Base-by-base conservation (phyloP, 805 yeast species). In the Scheffersomyces coipomensis region DNA sequence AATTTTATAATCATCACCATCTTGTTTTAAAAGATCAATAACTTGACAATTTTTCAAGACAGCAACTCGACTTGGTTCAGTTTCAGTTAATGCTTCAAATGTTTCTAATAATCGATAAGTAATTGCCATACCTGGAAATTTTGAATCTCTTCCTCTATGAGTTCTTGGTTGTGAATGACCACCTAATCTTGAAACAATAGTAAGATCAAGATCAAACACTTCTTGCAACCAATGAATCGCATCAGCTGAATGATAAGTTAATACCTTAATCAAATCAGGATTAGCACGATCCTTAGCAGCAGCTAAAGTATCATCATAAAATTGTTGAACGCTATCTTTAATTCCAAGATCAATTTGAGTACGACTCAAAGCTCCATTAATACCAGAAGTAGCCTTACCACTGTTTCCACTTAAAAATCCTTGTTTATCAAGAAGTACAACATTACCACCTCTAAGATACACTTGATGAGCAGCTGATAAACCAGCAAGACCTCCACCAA, bases 131-230 rank as follows among this genome's bases (percentile, higher is more conserved):
- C 85, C 86, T 2, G 85, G 85, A 37, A 79, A 79, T 43, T 75
- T 69, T 15, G 79, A 73, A 44, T 78, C 84, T 35, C 77, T 74
- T 1, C 95, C 90, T 49, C 95, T 73, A 57, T 87, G 95, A 1
- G 96, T 87, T 58, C 96, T 71, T 16, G 88, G 81, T 35, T 73
- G 78, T 1, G 89, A 81, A 55, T 87, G 95, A 2, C 96, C 96
- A 19, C 95, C 95, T 31, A 87, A 61, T 49, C 86, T 76, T n/a
- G 87, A 75, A 10, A 87, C 84, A 12, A 81, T 68, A 6, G 85
- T 74, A 40, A 87, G 64, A 49, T 82, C 86, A 35, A 85, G 62
- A 5, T 70, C 73, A 49, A 85, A 79, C 4, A 71, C 75, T 22
- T 75, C 71, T 48, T 83, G 84, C 37, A 87, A 70, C 91, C 95